These are phyloP conservation scores for Lumnitzera littorea DNA, from an alignment of 345 rosid genomes.

Conservation along the genomic window DNA sequence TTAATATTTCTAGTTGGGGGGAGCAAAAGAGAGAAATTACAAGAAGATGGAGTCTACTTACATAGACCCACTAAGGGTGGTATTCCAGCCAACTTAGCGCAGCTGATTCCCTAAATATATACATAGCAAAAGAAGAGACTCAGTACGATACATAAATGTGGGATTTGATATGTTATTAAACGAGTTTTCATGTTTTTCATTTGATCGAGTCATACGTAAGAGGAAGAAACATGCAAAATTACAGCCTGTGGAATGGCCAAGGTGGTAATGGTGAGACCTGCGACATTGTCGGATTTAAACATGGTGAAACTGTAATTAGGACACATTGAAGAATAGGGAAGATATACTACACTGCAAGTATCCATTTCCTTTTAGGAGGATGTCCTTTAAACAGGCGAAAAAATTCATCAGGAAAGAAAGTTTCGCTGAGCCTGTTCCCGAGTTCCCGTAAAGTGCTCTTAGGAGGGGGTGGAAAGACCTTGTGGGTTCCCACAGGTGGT, in stretches of 20 bases:
- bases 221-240: background rate
- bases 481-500: slow-evolving; percentile 52
- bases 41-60: slow-evolving; percentile 27
- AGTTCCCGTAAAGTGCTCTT: slow-evolving; percentile 47
- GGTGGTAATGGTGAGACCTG: slow-evolving; percentile 98
- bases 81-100: slow-evolving; percentile 86
- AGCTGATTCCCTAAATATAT: slow-evolving; percentile 78
- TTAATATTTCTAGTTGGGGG: too few relatives aligned
- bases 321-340: slow-evolving; percentile 91
- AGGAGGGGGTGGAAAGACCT: slow-evolving; percentile 69
- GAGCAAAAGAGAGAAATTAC: too few relatives aligned
- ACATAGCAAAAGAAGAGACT: background rate
- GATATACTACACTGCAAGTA: slow-evolving; percentile 61
- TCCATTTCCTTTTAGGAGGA: slow-evolving; percentile 35
- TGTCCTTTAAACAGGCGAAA: slow-evolving; percentile 88
- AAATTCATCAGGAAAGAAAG: slow-evolving; percentile 94
- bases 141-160: background rate
- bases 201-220: too few relatives aligned
- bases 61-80: slow-evolving; percentile 91
- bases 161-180: background rate
- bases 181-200: background rate
- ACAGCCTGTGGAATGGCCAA: slow-evolving; percentile 92
- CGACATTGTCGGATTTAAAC: slow-evolving; percentile 74
- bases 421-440: slow-evolving; percentile 61
- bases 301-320: slow-evolving; percentile 58